Base-by-base conservation (phyloP, 805 yeast species). In the Lipomyces yamadae region DNA sequence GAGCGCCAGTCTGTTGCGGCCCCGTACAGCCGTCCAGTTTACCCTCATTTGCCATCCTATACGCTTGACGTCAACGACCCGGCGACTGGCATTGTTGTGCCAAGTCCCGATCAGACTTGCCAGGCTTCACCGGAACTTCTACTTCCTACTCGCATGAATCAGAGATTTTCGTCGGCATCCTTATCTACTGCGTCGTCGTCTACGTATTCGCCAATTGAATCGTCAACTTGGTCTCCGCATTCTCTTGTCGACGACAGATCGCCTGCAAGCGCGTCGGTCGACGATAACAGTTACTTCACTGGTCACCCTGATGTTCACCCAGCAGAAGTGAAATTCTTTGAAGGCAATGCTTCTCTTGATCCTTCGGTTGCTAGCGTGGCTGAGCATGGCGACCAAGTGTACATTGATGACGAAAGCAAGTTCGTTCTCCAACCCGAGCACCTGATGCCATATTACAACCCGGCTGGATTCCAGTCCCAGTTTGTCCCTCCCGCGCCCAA, bases 1-100 rank as follows among this genome's bases (percentile, higher is more conserved):
- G 70, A 67, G 56, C 68, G 70, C 58, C 54, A 39, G 59, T 18
- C 62, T 15, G 32, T 54, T 8, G 60, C 62, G 1, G 62, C 70
- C 3, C 68, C 68, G 4, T 65, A 65, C 48, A 53, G 35, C 15
- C 65, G 65, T 34, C 65, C 65, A 1, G 30, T 37, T 8, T 33
- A 15, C 50, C 7, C 55, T 13, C 7, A 24, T 50, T 35, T 24
- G 13, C 34, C 42, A 11, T 18, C 57, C n/a, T 3, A 45, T 32
- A 7, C 34, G 33, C 42, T 59, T 48, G 58, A 39, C 11, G 48
- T n/a, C n/a, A 42, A 42, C 29, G 48, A 42, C 24, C 4, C 48
- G 10, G 7, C 48, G 10, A 3, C 48, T n/a, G 24, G 24, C n/a
- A 15, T 42, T 13, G 48, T 42, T 13, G 48, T 5, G 24, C 37